Conservation (phyloP, 1,284 basidiomycete genomes). For the Leccinum fallax region DNA sequence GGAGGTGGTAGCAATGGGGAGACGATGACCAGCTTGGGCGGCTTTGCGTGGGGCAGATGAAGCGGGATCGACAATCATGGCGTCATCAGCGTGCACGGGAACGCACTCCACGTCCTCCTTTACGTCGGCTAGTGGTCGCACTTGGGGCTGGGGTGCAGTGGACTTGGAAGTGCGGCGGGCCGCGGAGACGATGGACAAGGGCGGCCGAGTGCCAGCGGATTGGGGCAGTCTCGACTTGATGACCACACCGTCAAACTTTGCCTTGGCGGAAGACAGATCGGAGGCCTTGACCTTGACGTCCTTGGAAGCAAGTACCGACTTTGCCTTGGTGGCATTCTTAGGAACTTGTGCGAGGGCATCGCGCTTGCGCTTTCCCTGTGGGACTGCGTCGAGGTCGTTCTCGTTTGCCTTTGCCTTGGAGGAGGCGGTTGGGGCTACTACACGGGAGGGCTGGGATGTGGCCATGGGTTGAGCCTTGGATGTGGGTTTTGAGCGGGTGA, state of each 20-base stretch:
- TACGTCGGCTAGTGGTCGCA: slow-evolving; percentile 34
- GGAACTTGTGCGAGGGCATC: slow-evolving; percentile 65
- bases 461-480: slow-evolving; percentile 41
- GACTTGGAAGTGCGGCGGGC: slow-evolving; percentile 32
- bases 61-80: slow-evolving; percentile 58
- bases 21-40: too few species aligned
- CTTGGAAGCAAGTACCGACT: slow-evolving; percentile 33
- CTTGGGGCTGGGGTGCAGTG: slow-evolving; percentile 15
- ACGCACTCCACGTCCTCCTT: slow-evolving; percentile 37
- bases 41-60: slow-evolving; percentile 7
- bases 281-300: slow-evolving; percentile 48
- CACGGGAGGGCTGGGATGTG: slow-evolving; percentile 43
- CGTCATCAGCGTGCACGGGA: slow-evolving; percentile 44
- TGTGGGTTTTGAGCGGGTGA: slow-evolving; percentile 60
- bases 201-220: slow-evolving; percentile 38
- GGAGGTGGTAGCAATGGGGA: too few species aligned
- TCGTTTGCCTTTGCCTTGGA: slow-evolving; percentile 52
- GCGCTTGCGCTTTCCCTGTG: slow-evolving; percentile 69
- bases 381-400: slow-evolving; percentile 44
- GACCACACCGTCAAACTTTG: slow-evolving; percentile 59
- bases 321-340: slow-evolving; percentile 50
- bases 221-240: slow-evolving; percentile 47
- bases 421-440: slow-evolving; percentile 37
- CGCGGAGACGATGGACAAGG: slow-evolving; percentile 41
- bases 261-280: slow-evolving; percentile 37